Conservation (phyloP, 768 basidiomycete species). For the Filobasidium floriforme region DNA sequence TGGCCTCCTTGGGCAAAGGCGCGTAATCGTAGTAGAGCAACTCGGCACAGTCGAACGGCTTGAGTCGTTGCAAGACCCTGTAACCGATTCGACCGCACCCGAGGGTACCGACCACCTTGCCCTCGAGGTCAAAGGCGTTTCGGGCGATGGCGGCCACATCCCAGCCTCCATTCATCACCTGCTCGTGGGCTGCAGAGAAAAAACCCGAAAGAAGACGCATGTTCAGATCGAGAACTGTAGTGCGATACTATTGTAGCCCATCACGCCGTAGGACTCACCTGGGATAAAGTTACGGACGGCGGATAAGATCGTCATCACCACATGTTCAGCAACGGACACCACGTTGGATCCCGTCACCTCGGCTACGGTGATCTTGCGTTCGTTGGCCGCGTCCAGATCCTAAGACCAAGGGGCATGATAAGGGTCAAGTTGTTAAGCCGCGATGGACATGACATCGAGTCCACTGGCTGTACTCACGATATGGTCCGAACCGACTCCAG, state of each 20-base stretch:
- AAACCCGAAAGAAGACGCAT: not conserved
- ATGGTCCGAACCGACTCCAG: slow-evolving; percentile 84
- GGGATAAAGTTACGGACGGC: slow-evolving; percentile 79
- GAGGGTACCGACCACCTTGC: slow-evolving; percentile 82
- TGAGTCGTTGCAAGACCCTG: slow-evolving; percentile 55
- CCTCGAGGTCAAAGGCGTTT: slow-evolving; percentile 79
- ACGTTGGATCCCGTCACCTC: slow-evolving; percentile 85
- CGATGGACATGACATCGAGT: too few species aligned
- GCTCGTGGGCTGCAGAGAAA: slow-evolving; percentile 53
- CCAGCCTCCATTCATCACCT: slow-evolving; percentile 75
- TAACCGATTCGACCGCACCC: slow-evolving; percentile 74
- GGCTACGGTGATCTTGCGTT: slow-evolving; percentile 68
- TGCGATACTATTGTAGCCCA: too few species aligned
- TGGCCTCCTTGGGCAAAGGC: slow-evolving; percentile 59
- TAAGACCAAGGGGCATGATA: too few species aligned
- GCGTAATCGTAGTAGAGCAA: slow-evolving; percentile 83
- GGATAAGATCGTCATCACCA: slow-evolving; percentile 70
- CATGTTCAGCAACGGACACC: slow-evolving; percentile 66
- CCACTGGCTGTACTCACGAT: slow-evolving; percentile 43
- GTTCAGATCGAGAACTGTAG: too few species aligned
- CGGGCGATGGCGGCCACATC: slow-evolving; percentile 73
- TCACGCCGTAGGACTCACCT: too few species aligned
- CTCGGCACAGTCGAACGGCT: slow-evolving; percentile 72
- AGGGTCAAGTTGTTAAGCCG: too few species aligned
- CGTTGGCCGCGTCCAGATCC: slow-evolving; percentile 78